A percentile compares a stretch with the other conserved stretches of the same genome.
These are phyloP conservation scores for Tolypocladium pustulatum DNA, from an alignment of 2,329 filamentous ascomycete species.

Conservation along the genomic window DNA sequence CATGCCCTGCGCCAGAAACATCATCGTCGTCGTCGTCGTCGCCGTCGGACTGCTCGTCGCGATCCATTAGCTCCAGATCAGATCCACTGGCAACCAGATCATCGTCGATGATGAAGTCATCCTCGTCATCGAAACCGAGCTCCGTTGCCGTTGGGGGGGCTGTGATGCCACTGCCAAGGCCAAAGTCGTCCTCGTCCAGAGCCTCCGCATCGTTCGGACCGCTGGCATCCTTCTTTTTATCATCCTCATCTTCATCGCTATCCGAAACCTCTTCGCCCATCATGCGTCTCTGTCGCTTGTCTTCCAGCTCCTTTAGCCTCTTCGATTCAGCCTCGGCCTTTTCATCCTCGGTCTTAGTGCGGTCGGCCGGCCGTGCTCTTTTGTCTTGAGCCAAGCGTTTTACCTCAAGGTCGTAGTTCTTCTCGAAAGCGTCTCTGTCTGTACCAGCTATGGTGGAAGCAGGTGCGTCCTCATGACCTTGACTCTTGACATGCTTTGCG, in stretches of 20 bases:
- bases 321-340: slow-evolving; percentile 66
- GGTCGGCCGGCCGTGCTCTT: slow-evolving; percentile 73
- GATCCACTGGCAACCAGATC: slow-evolving; percentile 78
- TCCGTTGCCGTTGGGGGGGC: slow-evolving; percentile 46
- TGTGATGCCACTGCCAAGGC: slow-evolving; percentile 49
- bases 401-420: slow-evolving; percentile 77
- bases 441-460: slow-evolving; percentile 34
- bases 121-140: slow-evolving; percentile 79
- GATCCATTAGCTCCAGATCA: slow-evolving; percentile 47
- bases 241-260: slow-evolving; percentile 46
- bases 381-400: slow-evolving; percentile 76
- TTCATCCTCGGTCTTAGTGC: slow-evolving; percentile 88
- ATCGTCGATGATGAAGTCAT: slow-evolving; percentile 86
- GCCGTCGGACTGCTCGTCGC: slow-evolving; percentile 41
- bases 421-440: slow-evolving; percentile 62
- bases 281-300: slow-evolving; percentile 78
- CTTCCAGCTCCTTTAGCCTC: slow-evolving; percentile 70
- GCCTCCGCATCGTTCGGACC: slow-evolving; percentile 22
- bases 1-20: slow-evolving; percentile 24
- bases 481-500: slow-evolving; percentile 27
- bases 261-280: slow-evolving; percentile 63
- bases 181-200: slow-evolving; percentile 45
- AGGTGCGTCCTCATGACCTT: slow-evolving; percentile 11
- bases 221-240: slow-evolving; percentile 26
- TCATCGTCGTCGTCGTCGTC: slow-evolving; percentile 35